Conservation (phyloP, 2,329 filamentous ascomycete genomes). For the Talaromyces sp. region DNA sequence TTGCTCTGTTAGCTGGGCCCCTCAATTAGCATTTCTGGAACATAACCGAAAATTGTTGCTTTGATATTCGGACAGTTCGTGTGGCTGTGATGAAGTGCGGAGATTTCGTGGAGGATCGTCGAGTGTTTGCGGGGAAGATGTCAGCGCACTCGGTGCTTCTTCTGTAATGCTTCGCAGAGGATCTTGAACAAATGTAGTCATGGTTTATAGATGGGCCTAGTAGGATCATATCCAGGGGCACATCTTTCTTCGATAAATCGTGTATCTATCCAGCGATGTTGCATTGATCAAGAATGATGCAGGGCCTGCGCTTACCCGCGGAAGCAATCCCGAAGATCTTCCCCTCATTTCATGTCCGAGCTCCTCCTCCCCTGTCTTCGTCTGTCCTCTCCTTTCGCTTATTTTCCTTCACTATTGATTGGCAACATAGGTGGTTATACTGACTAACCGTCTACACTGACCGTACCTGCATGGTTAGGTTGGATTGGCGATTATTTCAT, state of each 20-base stretch:
- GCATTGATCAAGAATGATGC: not conserved
- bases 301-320: not conserved
- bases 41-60: not conserved
- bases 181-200: not conserved
- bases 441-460: too few relatives aligned
- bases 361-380: not conserved
- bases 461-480: not conserved
- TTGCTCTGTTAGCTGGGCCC: not conserved
- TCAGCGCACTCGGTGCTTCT: not conserved
- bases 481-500: too few relatives aligned
- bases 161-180: not conserved
- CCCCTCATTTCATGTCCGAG: not conserved
- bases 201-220: not conserved
- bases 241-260: not conserved
- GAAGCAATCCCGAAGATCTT: not conserved
- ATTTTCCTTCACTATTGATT: not conserved
- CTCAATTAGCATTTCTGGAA: too few relatives aligned
- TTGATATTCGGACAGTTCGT: not conserved
- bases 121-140: not conserved
- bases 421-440: not conserved
- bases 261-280: not conserved
- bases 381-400: not conserved
- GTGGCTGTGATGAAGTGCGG: not conserved
- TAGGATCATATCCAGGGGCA: not conserved
- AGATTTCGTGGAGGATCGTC: not conserved